These are phyloP conservation scores for Haplosporangium sp. DNA, from an alignment of 371 early-diverging fungal genomes.

Conservation along the genomic window DNA sequence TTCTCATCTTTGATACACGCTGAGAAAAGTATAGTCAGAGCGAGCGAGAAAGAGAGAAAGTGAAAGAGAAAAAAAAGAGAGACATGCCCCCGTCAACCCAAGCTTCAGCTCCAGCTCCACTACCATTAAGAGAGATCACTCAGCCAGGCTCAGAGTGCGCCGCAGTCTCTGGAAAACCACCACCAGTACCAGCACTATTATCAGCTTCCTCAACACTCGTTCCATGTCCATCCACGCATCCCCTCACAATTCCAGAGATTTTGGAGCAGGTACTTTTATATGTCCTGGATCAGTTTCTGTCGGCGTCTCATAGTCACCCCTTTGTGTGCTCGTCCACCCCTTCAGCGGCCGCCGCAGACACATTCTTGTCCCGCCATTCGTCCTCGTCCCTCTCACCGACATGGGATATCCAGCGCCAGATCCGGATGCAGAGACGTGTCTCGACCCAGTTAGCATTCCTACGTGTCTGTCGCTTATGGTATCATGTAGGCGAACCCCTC, in stretches of 20 bases:
- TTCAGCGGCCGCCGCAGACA: constrained; percentile 2
- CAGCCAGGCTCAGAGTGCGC: too few species aligned
- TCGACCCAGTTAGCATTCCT: constrained; percentile 28
- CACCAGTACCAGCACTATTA: too few species aligned
- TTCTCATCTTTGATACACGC: too few species aligned
- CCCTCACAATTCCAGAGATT: constrained; percentile 31
- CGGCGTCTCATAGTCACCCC: constrained; percentile 4
- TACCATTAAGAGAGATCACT: too few species aligned
- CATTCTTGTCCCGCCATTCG: neutral
- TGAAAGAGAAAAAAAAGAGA: too few species aligned
- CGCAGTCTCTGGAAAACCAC: neutral
- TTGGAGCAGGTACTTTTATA: constrained; percentile 23
- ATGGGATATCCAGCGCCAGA: constrained; percentile 17
- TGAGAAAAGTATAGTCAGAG: too few species aligned
- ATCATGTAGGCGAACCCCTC: constrained; percentile 24
- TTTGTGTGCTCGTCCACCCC: constrained; percentile 1
- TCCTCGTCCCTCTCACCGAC: neutral
- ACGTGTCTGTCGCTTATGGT: constrained; percentile 30
- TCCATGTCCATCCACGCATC: neutral
- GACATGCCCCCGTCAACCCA: neutral
- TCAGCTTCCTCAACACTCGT: neutral
- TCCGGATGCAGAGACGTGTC: constrained; percentile 11
- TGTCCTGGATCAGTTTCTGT: constrained; percentile 22
- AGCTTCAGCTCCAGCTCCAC: neutral
- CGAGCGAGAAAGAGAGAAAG: too few species aligned